Evolutionary conservation across 2,329 filamentous ascomycete species (phyloP), one percentile per base, ranked within the genome.

Genomic region (Ophiostoma australiae): DNA sequence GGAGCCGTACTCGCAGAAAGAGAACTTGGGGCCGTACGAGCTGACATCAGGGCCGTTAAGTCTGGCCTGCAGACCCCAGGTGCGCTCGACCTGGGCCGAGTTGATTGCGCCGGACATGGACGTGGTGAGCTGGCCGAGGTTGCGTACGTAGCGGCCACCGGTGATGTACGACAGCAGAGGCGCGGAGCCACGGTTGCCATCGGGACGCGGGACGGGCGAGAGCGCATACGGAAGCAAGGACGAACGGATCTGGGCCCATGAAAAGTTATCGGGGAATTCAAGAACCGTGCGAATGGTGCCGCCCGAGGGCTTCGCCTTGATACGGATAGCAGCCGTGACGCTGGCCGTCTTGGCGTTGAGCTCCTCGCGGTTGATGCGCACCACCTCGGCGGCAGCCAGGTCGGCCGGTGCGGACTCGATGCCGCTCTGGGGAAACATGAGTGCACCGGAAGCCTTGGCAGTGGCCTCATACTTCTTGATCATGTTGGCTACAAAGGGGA

Each of bases 221-320:
- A 87, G 78, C 0, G 84, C 84, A 76, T 84, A 90, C 17, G 88
- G 87, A 33, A 78, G 77, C 70, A 80, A 77, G 1, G 84, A 79
- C 3, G 78, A 80, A 17, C 76, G 76, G 6, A 90, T 74, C 69
- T 89, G 79, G 67, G 81, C 79, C 23, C 86, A 69, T 31, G 80
- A 79, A 76, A 84, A 88, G 66, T 79, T 78, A 35, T 90, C 87
- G 71, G 88, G 82, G 31, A 88, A 74, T 67, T 78, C 84, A 17
- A 97, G 78, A 4, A 89, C 81, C 0, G 92, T 93, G 44, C 86
- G 84, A 4, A 94, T 80, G 1, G 91, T 90, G 67, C 89, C 89
- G n/a, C 89, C 89, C 1, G 88, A 90, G 2, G 87, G 84, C 1
- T 79, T 75, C 80, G 78, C 65, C 83, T 86, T 70, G n/a, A 74